Evolutionary conservation across 2,329 filamentous ascomycete genomes (phyloP), one percentile per base, ranked within the genome.

Genomic region (Ceratocystis diversiconidia): DNA sequence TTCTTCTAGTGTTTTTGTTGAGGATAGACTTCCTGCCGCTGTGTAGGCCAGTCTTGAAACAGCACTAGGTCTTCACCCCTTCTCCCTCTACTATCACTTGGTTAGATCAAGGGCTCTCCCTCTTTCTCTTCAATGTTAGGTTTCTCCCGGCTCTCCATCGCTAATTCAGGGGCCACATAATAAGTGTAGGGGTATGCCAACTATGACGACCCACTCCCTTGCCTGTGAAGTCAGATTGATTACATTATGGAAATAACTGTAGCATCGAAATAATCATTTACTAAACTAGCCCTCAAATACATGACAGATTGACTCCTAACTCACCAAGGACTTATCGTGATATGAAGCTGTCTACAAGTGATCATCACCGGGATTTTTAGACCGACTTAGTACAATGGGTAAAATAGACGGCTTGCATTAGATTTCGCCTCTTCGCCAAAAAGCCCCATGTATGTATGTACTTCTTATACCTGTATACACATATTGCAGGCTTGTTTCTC

Each of bases 61-160:
- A 12, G 19, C 52, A 30, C 36, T 41, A 15, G 10, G 10, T 12
- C 36, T 41, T 15, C 36, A 41, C 36, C 36, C 10, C 36, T 41
- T 15, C 36, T 41, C 36, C 36, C 52, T 15, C 22, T 57, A 25
- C 19, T 10, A 17, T 32, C 52, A 28, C 52, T 28, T 28, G 22
- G 52, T 7, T 28, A 12, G 1, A 30, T 57, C 52, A 25, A 57
- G 22, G 52, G 10, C 25, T 30, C 30, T 25, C 19, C 19, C 25
- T 55, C 15, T 57, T 28, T 32, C 28, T 30, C 10, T 57, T 32
- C 22, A 22, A 22, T 12, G 48, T 22, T 8, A 25, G 55, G 25
- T 10, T 64, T 44, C 63, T 64, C 25, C 41, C 59, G 63, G 52
- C 63, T 46, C 52, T 64, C 41, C 60, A 64, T 64, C 63, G 52